Evolutionary conservation across 306 rosid genomes (phyloP).

Genomic region (Pterocarpus macrocarpus): DNA sequence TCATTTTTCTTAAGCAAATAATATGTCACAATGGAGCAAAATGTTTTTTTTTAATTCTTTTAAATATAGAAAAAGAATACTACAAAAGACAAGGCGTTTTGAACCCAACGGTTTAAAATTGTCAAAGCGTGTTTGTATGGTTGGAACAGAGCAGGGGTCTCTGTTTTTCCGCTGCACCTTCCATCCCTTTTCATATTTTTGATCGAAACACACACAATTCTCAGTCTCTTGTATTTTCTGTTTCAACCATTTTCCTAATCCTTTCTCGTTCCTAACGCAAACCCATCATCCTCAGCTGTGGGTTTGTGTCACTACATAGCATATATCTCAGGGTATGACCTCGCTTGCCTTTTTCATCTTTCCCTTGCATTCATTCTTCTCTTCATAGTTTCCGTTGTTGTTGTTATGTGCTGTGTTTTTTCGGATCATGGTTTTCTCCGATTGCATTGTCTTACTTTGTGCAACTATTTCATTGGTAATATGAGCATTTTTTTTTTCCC

Average conservation of each 20-base stretch:
- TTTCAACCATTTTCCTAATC: constrained; percentile 36
- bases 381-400: background rate
- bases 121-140: constrained; percentile 38
- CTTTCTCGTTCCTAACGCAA: constrained; percentile 34
- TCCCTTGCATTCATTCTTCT: background rate
- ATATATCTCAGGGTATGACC: constrained; percentile 32
- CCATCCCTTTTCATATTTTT: constrained; percentile 21
- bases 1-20: too few relatives aligned
- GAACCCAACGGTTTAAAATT: constrained; percentile 26
- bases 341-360: background rate
- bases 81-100: background rate
- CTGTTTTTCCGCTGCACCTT: constrained; percentile 47
- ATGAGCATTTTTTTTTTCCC: background rate
- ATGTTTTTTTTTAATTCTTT: too few relatives aligned
- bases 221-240: constrained; percentile 20
- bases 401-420: background rate
- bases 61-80: too few relatives aligned
- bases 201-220: background rate
- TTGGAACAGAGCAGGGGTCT: constrained; percentile 8
- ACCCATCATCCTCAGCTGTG: constrained; percentile 44
- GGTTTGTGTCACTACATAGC: constrained; percentile 51
- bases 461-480: background rate
- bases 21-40: too few relatives aligned
- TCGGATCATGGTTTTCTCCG: background rate
- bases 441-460: background rate